A percentile compares a stretch with the other conserved stretches of the same genome.
Evolutionary conservation across 2,329 filamentous ascomycete species (phyloP).

Genomic region (Aphanoascus verrucosus): DNA sequence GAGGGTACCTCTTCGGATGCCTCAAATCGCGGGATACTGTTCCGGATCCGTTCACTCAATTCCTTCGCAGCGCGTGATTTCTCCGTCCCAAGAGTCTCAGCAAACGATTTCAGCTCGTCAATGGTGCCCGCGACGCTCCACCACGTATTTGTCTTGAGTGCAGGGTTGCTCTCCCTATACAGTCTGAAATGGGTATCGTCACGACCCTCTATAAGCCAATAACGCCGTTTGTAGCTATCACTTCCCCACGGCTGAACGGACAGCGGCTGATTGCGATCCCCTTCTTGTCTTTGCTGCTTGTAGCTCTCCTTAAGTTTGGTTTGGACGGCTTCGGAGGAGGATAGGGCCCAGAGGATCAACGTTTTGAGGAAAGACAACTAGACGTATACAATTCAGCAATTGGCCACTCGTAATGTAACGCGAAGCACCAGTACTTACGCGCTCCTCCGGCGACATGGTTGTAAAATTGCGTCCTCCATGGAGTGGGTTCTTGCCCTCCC

Average conservation of each 20-base stretch:
- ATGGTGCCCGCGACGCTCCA: slow-evolving; percentile 86
- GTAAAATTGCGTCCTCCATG: slow-evolving; percentile 71
- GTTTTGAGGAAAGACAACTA: slow-evolving; percentile 75
- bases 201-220: slow-evolving; percentile 85
- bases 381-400: slow-evolving; percentile 7
- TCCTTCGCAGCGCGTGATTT: slow-evolving; percentile 70
- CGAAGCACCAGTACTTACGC: slow-evolving; percentile 47
- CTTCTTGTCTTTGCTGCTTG: slow-evolving; percentile 72
- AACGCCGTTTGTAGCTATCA: slow-evolving; percentile 82
- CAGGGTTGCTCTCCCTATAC: slow-evolving; percentile 80
- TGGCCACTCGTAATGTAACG: neutral
- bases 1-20: slow-evolving; percentile 76
- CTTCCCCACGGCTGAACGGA: slow-evolving; percentile 85
- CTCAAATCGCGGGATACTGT: slow-evolving; percentile 80
- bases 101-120: slow-evolving; percentile 66
- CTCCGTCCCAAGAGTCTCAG: slow-evolving; percentile 67
- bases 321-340: slow-evolving; percentile 75
- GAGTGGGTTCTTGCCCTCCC: slow-evolving; percentile 74
- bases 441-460: slow-evolving; percentile 67
- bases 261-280: slow-evolving; percentile 70
- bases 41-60: slow-evolving; percentile 64
- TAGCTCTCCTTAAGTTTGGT: slow-evolving; percentile 75
- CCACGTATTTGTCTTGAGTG: slow-evolving; percentile 69
- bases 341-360: slow-evolving; percentile 77
- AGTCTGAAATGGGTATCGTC: slow-evolving; percentile 91